Base-by-base conservation (phyloP, 1,284 basidiomycete species). In the Sanghuangporus weigelae region DNA sequence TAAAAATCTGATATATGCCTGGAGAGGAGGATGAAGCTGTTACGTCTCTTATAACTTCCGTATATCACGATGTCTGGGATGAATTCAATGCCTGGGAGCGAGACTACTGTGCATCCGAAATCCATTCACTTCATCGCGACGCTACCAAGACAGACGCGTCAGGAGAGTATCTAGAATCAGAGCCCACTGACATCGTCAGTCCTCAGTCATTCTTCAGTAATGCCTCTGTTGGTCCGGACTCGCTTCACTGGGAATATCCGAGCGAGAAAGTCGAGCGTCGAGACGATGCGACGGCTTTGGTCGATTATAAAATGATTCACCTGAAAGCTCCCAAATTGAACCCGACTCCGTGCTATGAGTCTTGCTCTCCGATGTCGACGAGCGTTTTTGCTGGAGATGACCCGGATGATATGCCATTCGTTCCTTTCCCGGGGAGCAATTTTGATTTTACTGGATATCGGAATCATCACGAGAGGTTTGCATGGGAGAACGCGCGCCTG, bases 371-470 rank as follows among this genome's bases (percentile, higher is more conserved):
- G 0, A 69, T 76, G 5, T 68, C 68, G 8, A 74, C 76, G 50
- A 84, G 75, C 63, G 73, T 84, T 12, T 76, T 79, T 60, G 75
- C 75, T 21, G 86, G 84, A 3, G 85, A 87, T 66, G 86, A 89
- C 63, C 72, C 80, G 4, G 73, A 78, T 65, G 72, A 75, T 36
- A 78, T 87, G 76, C 76, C 76, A 1, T 88, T 86, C 69, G 71
- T 86, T n/a, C 85, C 85, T 1, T 81, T 81, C 58, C 75, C 80
- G 0, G 84, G 86, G 51, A 74, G 76, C 2, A 67, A 54, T 0
- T 88, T 87, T 67, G 67, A 82, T 60, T 72, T 72, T 26, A 46
- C 63, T 4, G 69, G 66, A 12, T 79, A 85, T 66, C 68, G 72
- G 1, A 63, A 69, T n/a, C 75, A 80, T 2, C 81, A 86, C 70